A percentile compares a stretch with the other conserved stretches of the same genome.
phyloP scores from a whole-genome alignment of 225 moss, liverwort and hornwort genomes.

The Physcomitrellopsis africana region DNA sequence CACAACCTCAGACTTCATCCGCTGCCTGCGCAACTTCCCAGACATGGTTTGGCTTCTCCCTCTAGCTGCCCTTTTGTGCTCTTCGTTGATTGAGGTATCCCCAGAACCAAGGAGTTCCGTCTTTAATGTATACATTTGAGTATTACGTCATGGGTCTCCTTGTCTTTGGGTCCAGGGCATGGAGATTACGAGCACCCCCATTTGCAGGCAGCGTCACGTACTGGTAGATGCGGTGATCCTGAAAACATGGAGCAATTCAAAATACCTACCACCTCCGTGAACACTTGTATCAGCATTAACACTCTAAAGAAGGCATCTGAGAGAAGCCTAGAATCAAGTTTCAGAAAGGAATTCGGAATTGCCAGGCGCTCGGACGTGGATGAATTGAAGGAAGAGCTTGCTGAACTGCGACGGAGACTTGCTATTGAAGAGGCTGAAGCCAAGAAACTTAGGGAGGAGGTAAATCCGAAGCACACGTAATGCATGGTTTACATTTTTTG shows the following conservation, averaged over 20 bases:
- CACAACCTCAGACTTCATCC: conserved; percentile 47
- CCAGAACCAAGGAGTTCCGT: not conserved
- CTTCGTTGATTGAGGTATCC: not conserved
- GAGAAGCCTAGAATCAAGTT: conserved; percentile 43
- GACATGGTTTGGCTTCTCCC: conserved; percentile 40
- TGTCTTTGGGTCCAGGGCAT: conserved; percentile 32
- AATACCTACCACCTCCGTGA: conserved; percentile 46
- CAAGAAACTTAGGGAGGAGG: conserved; percentile 65
- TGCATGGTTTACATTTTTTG: not conserved
- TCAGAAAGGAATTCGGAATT: conserved; percentile 50
- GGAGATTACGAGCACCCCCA: conserved; percentile 28
- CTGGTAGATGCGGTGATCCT: conserved; percentile 38
- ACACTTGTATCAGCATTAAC: conserved; percentile 60
- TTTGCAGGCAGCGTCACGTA: conserved; percentile 25
- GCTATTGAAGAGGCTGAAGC: conserved; percentile 62
- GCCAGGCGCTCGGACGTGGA: conserved; percentile 56
- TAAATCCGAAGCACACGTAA: conserved; percentile 1
- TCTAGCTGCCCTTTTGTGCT: not conserved
- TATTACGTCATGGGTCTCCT: not conserved
- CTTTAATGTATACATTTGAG: not conserved
- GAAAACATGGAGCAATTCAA: conserved; percentile 38
- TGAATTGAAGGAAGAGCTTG: conserved; percentile 60
- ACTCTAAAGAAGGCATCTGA: conserved; percentile 55
- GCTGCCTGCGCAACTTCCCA: conserved; percentile 43
- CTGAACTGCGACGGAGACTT: conserved; percentile 53